Evolutionary conservation across 768 basidiomycete species (phyloP), one percentile per base, ranked within the genome.

Genomic region (Boletellus sp.): DNA sequence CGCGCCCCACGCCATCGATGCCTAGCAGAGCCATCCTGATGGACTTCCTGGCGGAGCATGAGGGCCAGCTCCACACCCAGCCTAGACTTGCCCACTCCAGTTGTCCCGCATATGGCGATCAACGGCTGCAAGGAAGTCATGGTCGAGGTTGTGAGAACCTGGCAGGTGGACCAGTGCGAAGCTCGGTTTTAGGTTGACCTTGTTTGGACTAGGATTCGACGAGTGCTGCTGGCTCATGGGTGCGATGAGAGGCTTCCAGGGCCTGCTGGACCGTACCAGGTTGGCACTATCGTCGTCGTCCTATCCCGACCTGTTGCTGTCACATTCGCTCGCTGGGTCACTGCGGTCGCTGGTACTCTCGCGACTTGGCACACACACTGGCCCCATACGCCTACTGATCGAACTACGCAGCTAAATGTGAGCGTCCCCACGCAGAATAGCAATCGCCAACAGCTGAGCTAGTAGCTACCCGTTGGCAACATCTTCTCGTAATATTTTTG

Each of bases 81-180:
- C 48, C 89, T 88, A 12, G 94, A 94, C 70, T 98, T 99, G 44
- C 96, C 96, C 15, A 94, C 93, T 20, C 95, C 89, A 22, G 95
- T 99, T 0, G 95, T 94, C 31, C 95, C 95, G 52, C 91, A 90
- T 45, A 98, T 83, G 16, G 86, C 78, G 46, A 98, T 81, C 57
- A 96, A 70, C 19, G 90, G 88, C 26, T 74, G 75, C 36, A 78
- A 60, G 50, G 77, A 64, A 6, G 57, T 34, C 67, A 67, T 69
- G 22, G 37, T 43, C 11, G 46, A 39, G 17, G 35, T 4, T 16
- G 35, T n/a, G 52, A 45, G 23, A 28, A 34, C 22, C n/a, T n/a
- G n/a, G n/a, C n/a, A n/a, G n/a, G n/a, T n/a, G n/a, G n/a, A n/a
- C n/a, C n/a, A 24, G 34, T 19, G 17, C 6, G 7, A 17, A 3